Evolutionary conservation across 192 early-diverging fungal species (phyloP), one percentile per base, ranked within the genome.

Genomic region (Dispira parvispora): DNA sequence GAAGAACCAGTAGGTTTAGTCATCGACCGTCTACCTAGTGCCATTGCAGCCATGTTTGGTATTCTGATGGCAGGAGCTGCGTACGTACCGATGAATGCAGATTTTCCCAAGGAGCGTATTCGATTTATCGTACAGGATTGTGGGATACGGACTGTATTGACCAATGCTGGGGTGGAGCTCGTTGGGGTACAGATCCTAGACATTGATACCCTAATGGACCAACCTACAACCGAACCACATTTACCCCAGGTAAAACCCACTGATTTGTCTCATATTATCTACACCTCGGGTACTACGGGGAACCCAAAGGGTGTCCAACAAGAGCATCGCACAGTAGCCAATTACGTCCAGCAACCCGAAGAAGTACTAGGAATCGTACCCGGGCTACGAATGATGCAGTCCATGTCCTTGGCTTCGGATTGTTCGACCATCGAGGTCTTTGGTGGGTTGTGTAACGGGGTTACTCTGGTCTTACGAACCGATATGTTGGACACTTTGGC

Each of bases 241-340:
- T 11, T 11, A 20, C 10, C 11, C 26, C 13, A 20, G 10, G 18
- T 52, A 2, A 0, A 25, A 2, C 58, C 43, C 32, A 42, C 3
- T 27, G 57, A 60, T 16, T 60, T 61, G 58, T 38, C 58, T 1
- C 45, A 61, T n/a, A 38, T 61, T 43, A 11, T 61, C 43, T 61
- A 61, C 43, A 61, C 58, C 42, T 61, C 58, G 0, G 58, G 58
- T 20, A 61, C 43, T n/a, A 61, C 58, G 8, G 58, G 58, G 18
- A 42, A n/a, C 2, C 58, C 58, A 0, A 61, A 61, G 58, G 58
- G 58, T 21, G 58, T 61, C 0, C 28, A 43, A 25, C 43, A 45
- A 11, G 42, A 44, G 11, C 58, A 61, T 20, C 58, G 58, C 3
- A 44, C 43, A 2, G 20, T 61, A 3, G 14, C 58, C 42, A 61